These are phyloP conservation scores for Wickerhamiella hasegawae DNA, from an alignment of 805 yeast species.

Conservation along the genomic window DNA sequence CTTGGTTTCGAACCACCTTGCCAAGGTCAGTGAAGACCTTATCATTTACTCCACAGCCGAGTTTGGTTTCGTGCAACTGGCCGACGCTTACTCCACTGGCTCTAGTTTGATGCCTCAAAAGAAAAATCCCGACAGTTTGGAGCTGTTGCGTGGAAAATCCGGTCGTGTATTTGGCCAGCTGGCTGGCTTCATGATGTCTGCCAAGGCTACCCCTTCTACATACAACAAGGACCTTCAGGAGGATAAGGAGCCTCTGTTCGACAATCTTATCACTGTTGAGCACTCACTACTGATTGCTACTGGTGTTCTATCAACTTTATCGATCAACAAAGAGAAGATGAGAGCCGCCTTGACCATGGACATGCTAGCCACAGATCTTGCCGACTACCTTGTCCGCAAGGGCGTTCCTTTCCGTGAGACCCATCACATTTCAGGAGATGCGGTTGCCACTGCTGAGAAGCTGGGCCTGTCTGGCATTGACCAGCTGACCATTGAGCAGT, in stretches of 20 bases:
- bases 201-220: conserved; percentile 94
- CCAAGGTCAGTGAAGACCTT: conserved; percentile 87
- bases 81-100: conserved; percentile 98
- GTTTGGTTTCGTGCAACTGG: conserved; percentile 82
- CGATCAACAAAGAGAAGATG: conserved; percentile 63
- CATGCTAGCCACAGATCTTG: conserved; percentile 97
- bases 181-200: conserved; percentile 90
- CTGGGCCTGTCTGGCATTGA: conserved; percentile 69
- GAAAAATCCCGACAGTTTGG: conserved; percentile 94
- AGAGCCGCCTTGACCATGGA: conserved; percentile 86
- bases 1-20: conserved; percentile 85
- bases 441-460: conserved; percentile 84
- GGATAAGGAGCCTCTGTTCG: conserved; percentile 97
- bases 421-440: conserved; percentile 96
- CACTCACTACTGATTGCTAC: conserved; percentile 91
- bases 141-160: conserved; percentile 86
- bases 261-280: conserved; percentile 74
- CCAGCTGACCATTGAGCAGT: conserved; percentile 60
- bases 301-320: conserved; percentile 83
- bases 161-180: conserved; percentile 94
- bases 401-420: conserved; percentile 99
- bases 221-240: conserved; percentile 98
- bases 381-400: conserved; percentile 91
- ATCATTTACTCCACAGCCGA: conserved; percentile 95
- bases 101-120: conserved; percentile 98